These are phyloP conservation scores for Leucoagaricus sp. DNA, from an alignment of 1,284 basidiomycete genomes.

Conservation along the genomic window DNA sequence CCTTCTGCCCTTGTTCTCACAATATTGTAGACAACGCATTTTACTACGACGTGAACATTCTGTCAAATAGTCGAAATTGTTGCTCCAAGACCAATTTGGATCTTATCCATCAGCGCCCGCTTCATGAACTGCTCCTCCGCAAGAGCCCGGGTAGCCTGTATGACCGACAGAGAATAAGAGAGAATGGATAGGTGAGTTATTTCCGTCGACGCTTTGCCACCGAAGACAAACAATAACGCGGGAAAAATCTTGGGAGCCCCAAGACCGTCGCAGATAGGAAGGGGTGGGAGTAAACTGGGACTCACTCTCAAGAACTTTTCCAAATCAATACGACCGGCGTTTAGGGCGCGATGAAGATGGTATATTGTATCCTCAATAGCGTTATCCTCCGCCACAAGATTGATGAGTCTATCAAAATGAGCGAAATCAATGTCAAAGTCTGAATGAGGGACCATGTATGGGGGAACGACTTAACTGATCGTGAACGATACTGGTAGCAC, in stretches of 20 bases:
- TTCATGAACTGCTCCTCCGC: constrained; percentile 96
- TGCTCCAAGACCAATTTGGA: constrained; percentile 46
- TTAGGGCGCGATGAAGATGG: constrained; percentile 92
- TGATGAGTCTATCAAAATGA: constrained; percentile 69
- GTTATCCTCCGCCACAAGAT: constrained; percentile 97
- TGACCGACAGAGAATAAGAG: constrained; percentile 3
- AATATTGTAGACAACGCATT: background rate
- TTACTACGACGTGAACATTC: background rate
- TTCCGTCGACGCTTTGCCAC: constrained; percentile 9
- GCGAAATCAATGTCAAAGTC: background rate
- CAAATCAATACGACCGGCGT: constrained; percentile 89
- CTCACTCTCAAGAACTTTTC: constrained; percentile 88
- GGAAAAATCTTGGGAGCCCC: constrained; percentile 1
- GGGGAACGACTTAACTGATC: constrained; percentile 75
- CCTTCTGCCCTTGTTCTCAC: background rate
- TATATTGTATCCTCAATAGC: constrained; percentile 98
- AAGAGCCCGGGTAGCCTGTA: constrained; percentile 79
- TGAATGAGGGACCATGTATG: constrained; percentile 15
- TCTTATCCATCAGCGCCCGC: constrained; percentile 88
- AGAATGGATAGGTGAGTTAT: constrained; percentile 7
- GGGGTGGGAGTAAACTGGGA: constrained; percentile 9
- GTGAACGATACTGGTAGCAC: constrained; percentile 92
- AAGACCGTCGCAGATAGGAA: too few species aligned
- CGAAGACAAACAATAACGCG: constrained; percentile 19
- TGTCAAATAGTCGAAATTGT: constrained; percentile 12